Evolutionary conservation across 164 flowering plant species (phyloP).

Genomic region (Stephania yunnanensis): DNA sequence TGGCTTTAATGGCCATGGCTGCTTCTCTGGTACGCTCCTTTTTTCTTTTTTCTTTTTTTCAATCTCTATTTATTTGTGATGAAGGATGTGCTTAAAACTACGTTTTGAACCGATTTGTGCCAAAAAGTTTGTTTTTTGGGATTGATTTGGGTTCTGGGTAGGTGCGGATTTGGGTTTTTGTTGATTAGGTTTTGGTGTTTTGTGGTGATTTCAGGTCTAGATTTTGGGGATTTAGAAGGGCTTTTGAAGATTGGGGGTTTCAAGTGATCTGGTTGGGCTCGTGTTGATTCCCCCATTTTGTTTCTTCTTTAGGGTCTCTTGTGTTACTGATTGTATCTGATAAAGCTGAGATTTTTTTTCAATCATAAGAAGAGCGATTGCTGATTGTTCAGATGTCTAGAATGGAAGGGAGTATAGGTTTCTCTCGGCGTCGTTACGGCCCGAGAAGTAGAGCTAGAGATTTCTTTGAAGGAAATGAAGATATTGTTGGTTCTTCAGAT

Average conservation of each 20-base stretch:
- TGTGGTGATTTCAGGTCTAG: not conserved
- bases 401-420: constrained; percentile 3
- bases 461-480: not conserved
- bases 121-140: not conserved
- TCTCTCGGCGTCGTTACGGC: not conserved
- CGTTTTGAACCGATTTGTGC: not conserved
- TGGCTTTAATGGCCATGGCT: constrained; percentile 7
- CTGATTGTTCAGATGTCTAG: constrained; percentile 20
- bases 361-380: not conserved
- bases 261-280: too few relatives aligned
- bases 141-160: constrained; percentile 4
- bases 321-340: not conserved
- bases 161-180: not conserved
- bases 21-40: constrained; percentile 18
- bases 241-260: too few relatives aligned
- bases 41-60: not conserved
- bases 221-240: constrained; percentile 4
- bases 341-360: not conserved
- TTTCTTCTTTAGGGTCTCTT: not conserved
- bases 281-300: too few relatives aligned
- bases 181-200: not conserved
- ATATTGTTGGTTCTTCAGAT: constrained; percentile 20
- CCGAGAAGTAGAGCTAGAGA: not conserved
- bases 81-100: not conserved
- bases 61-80: constrained; percentile 2